These are phyloP conservation scores for Aureobasidium sp. DNA, from an alignment of 2,329 filamentous ascomycete genomes.

Conservation along the genomic window DNA sequence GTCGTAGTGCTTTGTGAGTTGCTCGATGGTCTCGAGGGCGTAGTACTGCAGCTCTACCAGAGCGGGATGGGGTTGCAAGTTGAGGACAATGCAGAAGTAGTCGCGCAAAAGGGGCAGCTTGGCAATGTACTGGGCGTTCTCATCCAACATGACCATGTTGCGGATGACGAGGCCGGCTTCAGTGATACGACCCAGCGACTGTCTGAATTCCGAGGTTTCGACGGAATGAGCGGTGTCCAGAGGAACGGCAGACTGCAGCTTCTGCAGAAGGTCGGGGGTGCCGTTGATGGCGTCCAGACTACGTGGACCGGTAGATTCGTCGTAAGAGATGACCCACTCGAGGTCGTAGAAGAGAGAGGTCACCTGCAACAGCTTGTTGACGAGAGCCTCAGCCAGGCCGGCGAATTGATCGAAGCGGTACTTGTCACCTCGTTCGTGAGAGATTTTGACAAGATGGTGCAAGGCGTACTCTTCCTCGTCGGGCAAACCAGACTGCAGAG, in stretches of 20 bases:
- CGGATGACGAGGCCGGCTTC: slow-evolving; percentile 82
- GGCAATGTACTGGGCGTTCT: slow-evolving; percentile 77
- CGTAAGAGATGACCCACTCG: slow-evolving; percentile 69
- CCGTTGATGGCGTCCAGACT: slow-evolving; percentile 58
- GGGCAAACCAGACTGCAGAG: slow-evolving; percentile 68
- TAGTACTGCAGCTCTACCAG: slow-evolving; percentile 83
- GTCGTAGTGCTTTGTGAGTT: slow-evolving; percentile 72
- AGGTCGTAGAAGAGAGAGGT: slow-evolving; percentile 73
- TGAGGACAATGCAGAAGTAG: slow-evolving; percentile 71
- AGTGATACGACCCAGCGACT: slow-evolving; percentile 65
- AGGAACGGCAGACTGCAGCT: slow-evolving; percentile 52
- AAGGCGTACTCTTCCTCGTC: slow-evolving; percentile 87
- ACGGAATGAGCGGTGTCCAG: slow-evolving; percentile 58
- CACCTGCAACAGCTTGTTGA: slow-evolving; percentile 74
- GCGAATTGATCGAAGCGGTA: slow-evolving; percentile 91
- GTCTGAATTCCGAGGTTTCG: slow-evolving; percentile 60
- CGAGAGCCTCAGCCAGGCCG: slow-evolving; percentile 75
- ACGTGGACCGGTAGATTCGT: slow-evolving; percentile 31
- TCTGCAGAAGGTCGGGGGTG: slow-evolving; percentile 62
- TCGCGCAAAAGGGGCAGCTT: slow-evolving; percentile 69
- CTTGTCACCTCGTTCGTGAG: slow-evolving; percentile 87
- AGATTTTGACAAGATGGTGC: slow-evolving; percentile 91
- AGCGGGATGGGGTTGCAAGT: slow-evolving; percentile 61
- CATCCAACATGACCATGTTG: slow-evolving; percentile 90
- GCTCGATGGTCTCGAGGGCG: slow-evolving; percentile 83